A percentile compares a stretch with the other conserved stretches of the same genome.
Evolutionary conservation across 1,284 basidiomycete species (phyloP).

Genomic region (Peniophora sp.): DNA sequence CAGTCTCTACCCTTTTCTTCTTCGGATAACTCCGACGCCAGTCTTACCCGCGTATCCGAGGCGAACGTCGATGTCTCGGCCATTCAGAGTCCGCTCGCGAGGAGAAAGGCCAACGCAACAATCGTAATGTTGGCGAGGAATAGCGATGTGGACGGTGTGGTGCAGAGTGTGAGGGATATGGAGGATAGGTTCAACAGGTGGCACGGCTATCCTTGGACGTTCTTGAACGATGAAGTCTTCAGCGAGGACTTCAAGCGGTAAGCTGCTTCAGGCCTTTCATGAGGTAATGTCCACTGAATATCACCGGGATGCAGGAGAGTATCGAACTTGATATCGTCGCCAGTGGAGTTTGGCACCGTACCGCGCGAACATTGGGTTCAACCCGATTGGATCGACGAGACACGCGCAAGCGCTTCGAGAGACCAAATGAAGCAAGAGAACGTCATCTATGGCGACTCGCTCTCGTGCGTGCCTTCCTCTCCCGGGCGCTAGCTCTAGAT

Average conservation of each 20-base stretch:
- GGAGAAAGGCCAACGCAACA: slow-evolving; percentile 22
- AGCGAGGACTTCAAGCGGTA: slow-evolving; percentile 61
- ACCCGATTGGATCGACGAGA: slow-evolving; percentile 68
- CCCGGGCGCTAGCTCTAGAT: background rate
- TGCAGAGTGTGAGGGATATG: slow-evolving; percentile 48
- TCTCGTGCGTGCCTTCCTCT: slow-evolving; percentile 1
- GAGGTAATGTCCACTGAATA: background rate
- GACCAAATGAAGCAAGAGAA: slow-evolving; percentile 53
- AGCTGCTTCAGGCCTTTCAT: slow-evolving; percentile 4
- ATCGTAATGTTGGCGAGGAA: slow-evolving; percentile 55
- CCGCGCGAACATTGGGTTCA: slow-evolving; percentile 41
- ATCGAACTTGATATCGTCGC: slow-evolving; percentile 27
- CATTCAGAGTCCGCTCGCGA: too few species aligned
- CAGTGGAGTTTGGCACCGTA: slow-evolving; percentile 37
- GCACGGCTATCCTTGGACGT: slow-evolving; percentile 64
- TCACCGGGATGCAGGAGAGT: slow-evolving; percentile 17
- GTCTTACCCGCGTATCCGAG: too few species aligned
- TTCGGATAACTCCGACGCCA: too few species aligned
- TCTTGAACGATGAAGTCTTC: slow-evolving; percentile 69
- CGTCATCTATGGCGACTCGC: slow-evolving; percentile 50
- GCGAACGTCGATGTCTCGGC: too few species aligned
- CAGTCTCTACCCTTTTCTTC: too few species aligned
- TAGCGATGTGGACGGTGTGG: slow-evolving; percentile 53
- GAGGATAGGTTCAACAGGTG: slow-evolving; percentile 63
- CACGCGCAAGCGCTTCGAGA: slow-evolving; percentile 46